Percentiles rank a stretch among this genome's conserved stretches.
Conservation (phyloP, 1,284 basidiomycete genomes). For the Phenoliferia sp. region DNA sequence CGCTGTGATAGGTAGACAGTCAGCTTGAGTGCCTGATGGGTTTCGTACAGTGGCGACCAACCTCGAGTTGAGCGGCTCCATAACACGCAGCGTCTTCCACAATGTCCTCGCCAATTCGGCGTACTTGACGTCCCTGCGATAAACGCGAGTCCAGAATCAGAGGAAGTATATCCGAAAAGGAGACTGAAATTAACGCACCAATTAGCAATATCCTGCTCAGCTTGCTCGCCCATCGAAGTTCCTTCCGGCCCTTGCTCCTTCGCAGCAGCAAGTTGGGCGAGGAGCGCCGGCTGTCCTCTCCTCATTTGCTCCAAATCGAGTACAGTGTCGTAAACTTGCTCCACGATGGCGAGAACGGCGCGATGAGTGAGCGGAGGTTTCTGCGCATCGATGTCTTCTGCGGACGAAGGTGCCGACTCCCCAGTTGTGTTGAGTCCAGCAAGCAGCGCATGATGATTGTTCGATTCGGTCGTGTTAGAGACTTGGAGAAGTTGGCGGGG, state of each 20-base stretch:
- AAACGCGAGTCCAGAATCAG: not conserved
- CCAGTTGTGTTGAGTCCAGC: slow-evolving; percentile 20
- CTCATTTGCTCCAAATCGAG: slow-evolving; percentile 81
- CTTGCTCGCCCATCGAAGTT: slow-evolving; percentile 16
- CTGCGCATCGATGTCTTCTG: not conserved
- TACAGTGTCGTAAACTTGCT: slow-evolving; percentile 79
- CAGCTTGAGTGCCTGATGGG: slow-evolving; percentile 8
- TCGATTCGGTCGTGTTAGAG: slow-evolving; percentile 12
- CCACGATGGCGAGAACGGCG: slow-evolving; percentile 73
- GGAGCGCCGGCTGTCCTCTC: slow-evolving; percentile 62
- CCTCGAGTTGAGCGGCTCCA: slow-evolving; percentile 89
- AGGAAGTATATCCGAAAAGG: not conserved
- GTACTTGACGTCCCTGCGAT: slow-evolving; percentile 57
- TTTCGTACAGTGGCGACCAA: slow-evolving; percentile 37
- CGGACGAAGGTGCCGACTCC: not conserved
- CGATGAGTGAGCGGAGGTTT: slow-evolving; percentile 59
- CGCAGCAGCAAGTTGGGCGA: slow-evolving; percentile 39
- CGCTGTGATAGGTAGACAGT: slow-evolving; percentile 47
- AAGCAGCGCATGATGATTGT: slow-evolving; percentile 18
- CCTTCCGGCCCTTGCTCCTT: slow-evolving; percentile 49
- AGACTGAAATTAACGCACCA: slow-evolving; percentile 16
- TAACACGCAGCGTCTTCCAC: slow-evolving; percentile 77
- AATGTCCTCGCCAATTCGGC: slow-evolving; percentile 62
- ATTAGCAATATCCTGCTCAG: slow-evolving; percentile 19
- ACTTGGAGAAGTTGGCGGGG: slow-evolving; percentile 93